Evolutionary conservation across 345 rosid species (phyloP).

Genomic region (Isatis tinctoria): DNA sequence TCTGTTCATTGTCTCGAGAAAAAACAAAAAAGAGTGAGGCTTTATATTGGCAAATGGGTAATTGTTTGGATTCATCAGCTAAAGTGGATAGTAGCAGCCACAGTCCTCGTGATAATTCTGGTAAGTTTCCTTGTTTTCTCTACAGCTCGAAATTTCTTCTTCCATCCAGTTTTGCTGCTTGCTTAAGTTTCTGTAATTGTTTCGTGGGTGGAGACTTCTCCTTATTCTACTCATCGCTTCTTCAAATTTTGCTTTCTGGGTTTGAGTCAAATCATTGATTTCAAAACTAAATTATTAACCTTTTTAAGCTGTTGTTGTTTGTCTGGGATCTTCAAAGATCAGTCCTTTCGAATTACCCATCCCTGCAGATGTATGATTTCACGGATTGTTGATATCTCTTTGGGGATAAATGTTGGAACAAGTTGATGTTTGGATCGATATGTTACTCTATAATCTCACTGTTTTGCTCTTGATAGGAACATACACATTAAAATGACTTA

Average conservation of each 20-base stretch:
- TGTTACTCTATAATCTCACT: neutral
- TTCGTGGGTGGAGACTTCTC: neutral
- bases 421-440: neutral
- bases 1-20: neutral
- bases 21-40: neutral
- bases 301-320: neutral
- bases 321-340: constrained; percentile 2
- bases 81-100: constrained; percentile 51
- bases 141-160: neutral
- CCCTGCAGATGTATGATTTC: neutral
- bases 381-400: neutral
- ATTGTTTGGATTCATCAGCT: constrained; percentile 67
- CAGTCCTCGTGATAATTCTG: constrained; percentile 52
- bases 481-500: too few species aligned
- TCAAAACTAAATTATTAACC: neutral
- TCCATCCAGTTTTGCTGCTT: neutral
- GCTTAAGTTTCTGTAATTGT: neutral
- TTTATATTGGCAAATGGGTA: constrained; percentile 49
- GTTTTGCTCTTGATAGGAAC: neutral
- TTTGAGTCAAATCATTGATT: neutral
- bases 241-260: neutral
- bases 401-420: neutral
- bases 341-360: constrained; percentile 7
- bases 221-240: neutral
- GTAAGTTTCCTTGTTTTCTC: constrained; percentile 28